These are phyloP conservation scores for Setaria viridis DNA, from an alignment of 202 grass and related monocot genomes.

Conservation along the genomic window DNA sequence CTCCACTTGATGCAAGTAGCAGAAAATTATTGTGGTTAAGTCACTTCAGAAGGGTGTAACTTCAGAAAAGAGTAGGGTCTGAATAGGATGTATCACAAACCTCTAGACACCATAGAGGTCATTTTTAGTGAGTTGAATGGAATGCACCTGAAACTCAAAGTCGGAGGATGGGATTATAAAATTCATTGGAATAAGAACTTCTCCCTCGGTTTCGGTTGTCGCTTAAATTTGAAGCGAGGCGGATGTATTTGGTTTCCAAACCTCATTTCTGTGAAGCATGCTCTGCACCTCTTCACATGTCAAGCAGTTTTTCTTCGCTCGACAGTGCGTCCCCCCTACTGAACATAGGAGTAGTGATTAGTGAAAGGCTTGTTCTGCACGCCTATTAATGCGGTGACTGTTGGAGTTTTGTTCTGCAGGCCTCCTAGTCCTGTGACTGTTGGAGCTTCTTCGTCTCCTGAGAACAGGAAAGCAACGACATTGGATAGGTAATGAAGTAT, in stretches of 20 bases:
- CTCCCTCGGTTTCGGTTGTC: conserved; percentile 9
- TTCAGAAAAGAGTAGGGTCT: conserved; percentile 6
- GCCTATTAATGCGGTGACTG: background rate
- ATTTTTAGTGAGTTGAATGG: conserved; percentile 31
- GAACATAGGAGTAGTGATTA: background rate
- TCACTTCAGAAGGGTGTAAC: conserved; percentile 17
- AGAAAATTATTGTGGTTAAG: background rate
- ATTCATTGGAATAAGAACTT: background rate
- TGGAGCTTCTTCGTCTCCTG: background rate
- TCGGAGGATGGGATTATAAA: conserved; percentile 20
- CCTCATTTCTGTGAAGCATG: conserved; percentile 23
- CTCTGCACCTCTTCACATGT: conserved; percentile 25
- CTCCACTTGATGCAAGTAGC: conserved; percentile 31
- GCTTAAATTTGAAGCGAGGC: conserved; percentile 36
- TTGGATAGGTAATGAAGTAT: background rate
- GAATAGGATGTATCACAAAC: conserved; percentile 43
- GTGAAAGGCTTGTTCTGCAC: background rate
- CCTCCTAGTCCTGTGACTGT: background rate
- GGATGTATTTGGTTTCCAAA: conserved; percentile 32
- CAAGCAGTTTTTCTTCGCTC: conserved; percentile 2
- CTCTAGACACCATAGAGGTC: conserved; percentile 30
- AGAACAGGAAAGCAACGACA: background rate
- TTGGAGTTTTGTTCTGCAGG: background rate
- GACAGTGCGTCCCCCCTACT: background rate
- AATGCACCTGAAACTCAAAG: conserved; percentile 40